Evolutionary conservation across 768 basidiomycete genomes (phyloP), one percentile per base, ranked within the genome.

Genomic region (Boletus tylopilopsis): DNA sequence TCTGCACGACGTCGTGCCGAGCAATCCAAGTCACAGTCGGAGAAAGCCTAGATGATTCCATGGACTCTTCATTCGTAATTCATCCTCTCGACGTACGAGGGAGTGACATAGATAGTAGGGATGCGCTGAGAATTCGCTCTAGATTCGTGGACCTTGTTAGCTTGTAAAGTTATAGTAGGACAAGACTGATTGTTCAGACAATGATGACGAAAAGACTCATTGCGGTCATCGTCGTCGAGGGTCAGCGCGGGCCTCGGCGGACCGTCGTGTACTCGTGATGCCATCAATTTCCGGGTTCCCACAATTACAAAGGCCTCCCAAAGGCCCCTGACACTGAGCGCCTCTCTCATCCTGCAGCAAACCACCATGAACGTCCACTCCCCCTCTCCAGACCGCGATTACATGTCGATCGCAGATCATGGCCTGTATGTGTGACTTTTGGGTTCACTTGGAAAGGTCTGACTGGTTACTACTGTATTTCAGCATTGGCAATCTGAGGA

Each of bases 401-500:
- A 91, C 64, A 67, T 84, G 41, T 73, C 85, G 19, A 85, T 92
- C 46, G 80, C 86, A 15, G 89, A 91, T 61, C 90, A 92, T 72
- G 89, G 76, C 39, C 65, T 92, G 86, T 90, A 64, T 65, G 83
- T 67, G 23, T 45, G n/a, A 32, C 25, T 18, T 22, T 40, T 27
- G 38, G 4, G 18, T 11, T 21, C 7, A 4, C 23, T 43, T 54
- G n/a, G 13, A 27, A 22, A 15, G 10, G 53, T 53, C 57, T 61
- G 34, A 60, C 48, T 37, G 16, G 41, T 30, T 25, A 33, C 15
- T 10, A 3, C 15, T 10, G 3, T 37, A 1, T 42, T 43, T 40
- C 54, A 90, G 89, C 38, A 91, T 92, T 50, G 90, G 90, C 9
- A 92, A 92, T 64, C 69, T 92, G 51, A 79, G 85, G 46, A 92